These are phyloP conservation scores for Lineolata rhizophorae DNA, from an alignment of 495 filamentous ascomycete species.

Conservation along the genomic window DNA sequence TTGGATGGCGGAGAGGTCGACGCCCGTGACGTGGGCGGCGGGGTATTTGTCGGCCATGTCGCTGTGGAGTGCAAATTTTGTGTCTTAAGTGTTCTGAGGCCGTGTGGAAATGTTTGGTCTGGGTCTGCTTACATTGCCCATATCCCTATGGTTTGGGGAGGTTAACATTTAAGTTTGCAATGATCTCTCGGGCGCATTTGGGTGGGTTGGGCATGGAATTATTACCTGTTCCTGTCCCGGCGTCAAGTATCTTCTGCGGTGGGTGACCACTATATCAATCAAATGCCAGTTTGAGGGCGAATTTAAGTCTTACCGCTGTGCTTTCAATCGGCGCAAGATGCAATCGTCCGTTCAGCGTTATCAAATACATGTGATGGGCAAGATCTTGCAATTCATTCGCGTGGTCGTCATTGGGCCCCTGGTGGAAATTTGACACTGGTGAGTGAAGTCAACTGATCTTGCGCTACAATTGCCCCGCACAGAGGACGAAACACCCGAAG, in stretches of 20 bases:
- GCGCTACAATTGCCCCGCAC: not conserved
- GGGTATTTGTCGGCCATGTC: constrained; percentile 27
- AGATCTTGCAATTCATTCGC: constrained; percentile 17
- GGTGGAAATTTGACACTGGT: no score
- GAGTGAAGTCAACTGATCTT: not conserved
- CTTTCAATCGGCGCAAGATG: constrained; percentile 12
- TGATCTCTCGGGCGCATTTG: no score
- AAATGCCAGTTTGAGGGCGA: not conserved
- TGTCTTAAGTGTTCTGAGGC: constrained; percentile 1
- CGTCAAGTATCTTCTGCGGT: constrained; percentile 2
- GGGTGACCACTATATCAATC: no score
- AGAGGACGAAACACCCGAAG: not conserved
- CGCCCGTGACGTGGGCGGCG: constrained; percentile 32
- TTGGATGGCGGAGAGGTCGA: constrained; percentile 41
- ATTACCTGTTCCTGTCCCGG: constrained; percentile 2
- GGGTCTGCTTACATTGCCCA: constrained; percentile 9
- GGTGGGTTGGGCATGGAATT: no score
- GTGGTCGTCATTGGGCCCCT: constrained; percentile 19
- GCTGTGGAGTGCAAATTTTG: constrained; percentile 1
- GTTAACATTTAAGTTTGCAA: no score
- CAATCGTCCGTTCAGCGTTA: constrained; percentile 13
- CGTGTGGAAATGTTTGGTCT: not conserved
- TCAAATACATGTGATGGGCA: constrained; percentile 13
- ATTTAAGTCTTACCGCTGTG: constrained; percentile 4
- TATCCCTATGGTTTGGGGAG: no score